Base-by-base conservation (phyloP, 208 protist genomes). In the Trichomonas tenax region DNA sequence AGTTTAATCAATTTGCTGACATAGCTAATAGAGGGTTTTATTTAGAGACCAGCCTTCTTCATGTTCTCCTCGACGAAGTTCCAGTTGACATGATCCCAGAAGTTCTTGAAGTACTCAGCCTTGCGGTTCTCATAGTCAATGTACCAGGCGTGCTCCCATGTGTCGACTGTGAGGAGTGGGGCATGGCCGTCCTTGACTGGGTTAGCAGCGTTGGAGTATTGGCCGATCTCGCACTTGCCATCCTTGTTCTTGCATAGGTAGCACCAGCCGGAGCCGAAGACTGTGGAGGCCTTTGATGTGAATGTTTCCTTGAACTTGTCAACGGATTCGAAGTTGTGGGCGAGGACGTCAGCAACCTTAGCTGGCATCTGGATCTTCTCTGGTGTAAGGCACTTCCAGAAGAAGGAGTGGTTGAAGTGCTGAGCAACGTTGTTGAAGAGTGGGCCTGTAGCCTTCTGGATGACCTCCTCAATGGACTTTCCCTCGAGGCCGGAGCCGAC, bases 131-230 rank as follows among this genome's bases (percentile, higher is more conserved):
- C 49, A 34, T 95, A 72, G n/a, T 95, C 89, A 46, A 95, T 95
- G 86, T 95, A 95, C 44, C 46, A 95, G 86, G 86, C 86, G 46
- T 95, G 86, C 46, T 95, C 86, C 86, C 86, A 95, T 10, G 46
- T 58, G n/a, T 95, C 86, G 41, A 95, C 46, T 34, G 40, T 51
- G 38, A 95, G 86, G 44, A 95, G 86, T 95, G 86, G 86, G 0
- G 10, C n/a, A 36, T 38, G 31, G 21, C 86, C 86, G 21, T 95
- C 86, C 46, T 58, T 95, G 44, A 95, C 44, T 58, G 86, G 86
- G 86, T 95, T 95, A 41, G 44, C 40, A 38, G 86, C 86, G 46
- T 95, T 58, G 15, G 40, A 58, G 86, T 58, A 46, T 38, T 95
- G 44, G 38, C 26, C 38, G 46, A 95, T 95, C 31, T 31, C 15